Evolutionary conservation across 305 asterid genomes (phyloP).

Genomic region (Plantago lanceolata): DNA sequence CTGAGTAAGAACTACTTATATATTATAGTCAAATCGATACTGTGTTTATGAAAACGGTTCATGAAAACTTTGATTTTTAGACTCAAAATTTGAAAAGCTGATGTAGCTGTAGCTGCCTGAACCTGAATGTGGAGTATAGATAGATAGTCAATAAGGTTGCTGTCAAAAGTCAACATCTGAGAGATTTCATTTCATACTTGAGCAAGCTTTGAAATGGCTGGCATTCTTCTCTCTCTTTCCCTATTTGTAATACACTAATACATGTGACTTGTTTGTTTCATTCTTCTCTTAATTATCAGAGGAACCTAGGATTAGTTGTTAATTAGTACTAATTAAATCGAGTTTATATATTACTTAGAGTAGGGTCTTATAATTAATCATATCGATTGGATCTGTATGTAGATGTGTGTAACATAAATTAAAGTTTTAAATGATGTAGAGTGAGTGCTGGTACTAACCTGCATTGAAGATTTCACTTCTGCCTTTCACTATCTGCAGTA

Average conservation of each 20-base stretch:
- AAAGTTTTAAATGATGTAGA: too few species aligned
- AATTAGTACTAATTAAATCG: not conserved
- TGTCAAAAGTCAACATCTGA: conserved; percentile 48
- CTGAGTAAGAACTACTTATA: not conserved
- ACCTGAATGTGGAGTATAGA: conserved; percentile 38
- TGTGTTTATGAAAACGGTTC: not conserved
- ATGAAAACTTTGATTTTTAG: not conserved
- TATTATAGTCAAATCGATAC: not conserved
- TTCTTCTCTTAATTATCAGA: conserved; percentile 15
- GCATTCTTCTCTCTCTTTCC: conserved; percentile 28
- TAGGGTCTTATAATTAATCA: too few species aligned
- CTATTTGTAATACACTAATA: conserved; percentile 19
- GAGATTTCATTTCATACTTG: conserved; percentile 59
- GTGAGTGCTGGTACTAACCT: too few species aligned
- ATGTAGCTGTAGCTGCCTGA: conserved; percentile 21
- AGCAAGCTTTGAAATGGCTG: conserved; percentile 33
- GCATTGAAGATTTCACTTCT: too few species aligned
- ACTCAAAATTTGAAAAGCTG: not conserved
- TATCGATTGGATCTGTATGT: too few species aligned
- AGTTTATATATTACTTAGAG: too few species aligned
- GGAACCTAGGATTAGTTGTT: not conserved
- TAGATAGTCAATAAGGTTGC: conserved; percentile 25
- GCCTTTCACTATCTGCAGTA: too few species aligned
- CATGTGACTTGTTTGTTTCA: conserved; percentile 13
- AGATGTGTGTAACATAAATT: too few species aligned